Base-by-base conservation (phyloP, 192 early-diverging fungal genomes). In the Powellomyces hirtus region DNA sequence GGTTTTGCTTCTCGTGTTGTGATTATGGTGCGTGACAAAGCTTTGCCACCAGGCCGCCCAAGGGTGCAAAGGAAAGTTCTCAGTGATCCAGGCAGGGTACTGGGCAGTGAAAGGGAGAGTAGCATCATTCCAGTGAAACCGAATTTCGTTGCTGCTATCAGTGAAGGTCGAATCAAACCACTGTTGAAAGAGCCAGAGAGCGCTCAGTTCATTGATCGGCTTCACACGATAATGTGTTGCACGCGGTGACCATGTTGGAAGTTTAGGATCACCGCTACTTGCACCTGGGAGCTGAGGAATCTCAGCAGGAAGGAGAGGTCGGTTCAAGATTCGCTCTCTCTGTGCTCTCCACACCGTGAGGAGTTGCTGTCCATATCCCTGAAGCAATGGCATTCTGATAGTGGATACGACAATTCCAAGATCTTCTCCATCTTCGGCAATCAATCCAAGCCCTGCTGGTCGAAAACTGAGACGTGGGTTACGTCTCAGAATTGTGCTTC, bases 111-210 rank as follows among this genome's bases (percentile, higher is more conserved):
- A 64, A 2, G 42, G 40, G 20, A 29, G 22, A 30, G 26, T 31
- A 6, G 33, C 16, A 31, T 68, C 46, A 5, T 44, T 2, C 66
- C 66, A 68, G 42, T 68, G 66, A 22, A 29, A 31, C 11, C 26
- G 36, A 11, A 59, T 44, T 27, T 46, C 26, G 36, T 68, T 68
- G 13, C 2, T 20, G 4, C 18, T 42, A 27, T 59, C 38, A 14
- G 66, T 36, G 60, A 60, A 58, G 2, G n/a, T 4, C n/a, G 59
- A 37, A 37, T 68, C 66, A 6, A 68, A 33, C 66, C 66, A 68
- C 44, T 68, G 24, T 4, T 26, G 55, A 34, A 68, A 68, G n/a
- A 68, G 18, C 66, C 66, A 68, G 4, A 68, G 22, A 18, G 56
- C 66, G 26, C 46, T 57, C 27, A 42, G 40, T 3, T 24, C 4